Evolutionary conservation across 78 protist species (phyloP).

Genomic region (Dictyostelium intermedium): DNA sequence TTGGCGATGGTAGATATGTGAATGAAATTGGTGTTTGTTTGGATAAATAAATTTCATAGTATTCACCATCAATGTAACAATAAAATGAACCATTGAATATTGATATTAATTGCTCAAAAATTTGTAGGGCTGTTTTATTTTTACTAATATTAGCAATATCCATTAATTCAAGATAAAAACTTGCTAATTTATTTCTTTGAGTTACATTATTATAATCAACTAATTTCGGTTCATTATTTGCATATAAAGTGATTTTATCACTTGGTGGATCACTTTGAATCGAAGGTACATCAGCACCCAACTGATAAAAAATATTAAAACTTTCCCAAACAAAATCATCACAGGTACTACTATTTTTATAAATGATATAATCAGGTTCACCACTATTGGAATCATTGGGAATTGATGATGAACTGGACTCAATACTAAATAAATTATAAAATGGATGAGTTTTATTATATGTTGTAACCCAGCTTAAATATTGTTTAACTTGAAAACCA

Average conservation of each 20-base stretch:
- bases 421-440: background rate
- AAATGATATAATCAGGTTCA: no score
- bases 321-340: conserved; percentile 1
- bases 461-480: background rate
- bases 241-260: background rate
- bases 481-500: background rate
- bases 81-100: background rate
- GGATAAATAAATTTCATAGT: background rate
- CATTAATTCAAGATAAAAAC: background rate
- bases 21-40: background rate
- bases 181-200: background rate
- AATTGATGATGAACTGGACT: background rate
- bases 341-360: background rate
- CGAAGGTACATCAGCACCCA: background rate
- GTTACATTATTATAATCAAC: background rate
- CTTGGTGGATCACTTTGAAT: background rate
- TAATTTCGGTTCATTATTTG: background rate
- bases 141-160: background rate
- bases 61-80: background rate
- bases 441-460: background rate
- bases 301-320: background rate
- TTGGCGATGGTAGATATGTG: conserved; percentile 3
- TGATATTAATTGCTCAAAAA: background rate
- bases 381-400: no score
- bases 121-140: background rate